These are phyloP conservation scores for Cordyceps pruinosa DNA, from an alignment of 2,329 filamentous ascomycete genomes.

Conservation along the genomic window DNA sequence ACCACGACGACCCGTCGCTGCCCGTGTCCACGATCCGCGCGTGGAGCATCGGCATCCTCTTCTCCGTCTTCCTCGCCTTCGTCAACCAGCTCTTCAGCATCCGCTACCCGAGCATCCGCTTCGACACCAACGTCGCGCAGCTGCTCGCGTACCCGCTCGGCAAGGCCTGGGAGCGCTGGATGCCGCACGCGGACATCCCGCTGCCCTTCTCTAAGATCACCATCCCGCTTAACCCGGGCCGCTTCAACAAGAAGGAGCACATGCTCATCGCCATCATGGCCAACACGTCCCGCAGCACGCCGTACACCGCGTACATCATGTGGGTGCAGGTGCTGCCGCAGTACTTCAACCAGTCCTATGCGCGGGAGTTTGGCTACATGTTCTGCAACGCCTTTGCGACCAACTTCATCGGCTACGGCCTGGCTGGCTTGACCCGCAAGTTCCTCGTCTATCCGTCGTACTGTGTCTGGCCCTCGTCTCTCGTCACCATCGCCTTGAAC, in stretches of 20 bases:
- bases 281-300: constrained; percentile 37
- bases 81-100: constrained; percentile 33
- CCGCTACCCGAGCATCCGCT: constrained; percentile 29
- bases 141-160: constrained; percentile 32
- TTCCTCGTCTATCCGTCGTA: constrained; percentile 40
- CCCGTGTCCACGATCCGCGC: constrained; percentile 32
- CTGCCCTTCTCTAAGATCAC: constrained; percentile 26
- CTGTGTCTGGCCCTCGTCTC: constrained; percentile 41
- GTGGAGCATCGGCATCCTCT: constrained; percentile 29
- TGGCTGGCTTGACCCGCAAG: constrained; percentile 35
- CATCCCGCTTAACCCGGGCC: constrained; percentile 37
- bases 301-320: constrained; percentile 38
- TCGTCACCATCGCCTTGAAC: constrained; percentile 39
- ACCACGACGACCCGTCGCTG: constrained; percentile 29
- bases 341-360: constrained; percentile 39
- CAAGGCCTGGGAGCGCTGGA: constrained; percentile 26
- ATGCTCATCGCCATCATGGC: constrained; percentile 46
- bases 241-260: constrained; percentile 46
- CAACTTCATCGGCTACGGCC: constrained; percentile 42
- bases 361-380: constrained; percentile 36
- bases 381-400: constrained; percentile 38
- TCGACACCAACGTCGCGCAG: constrained; percentile 31
- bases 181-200: constrained; percentile 22
- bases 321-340: constrained; percentile 36
- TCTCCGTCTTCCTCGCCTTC: constrained; percentile 25